These are phyloP conservation scores for Rhynchospora pubera DNA, from an alignment of 176 grass and related monocot species.

Conservation along the genomic window DNA sequence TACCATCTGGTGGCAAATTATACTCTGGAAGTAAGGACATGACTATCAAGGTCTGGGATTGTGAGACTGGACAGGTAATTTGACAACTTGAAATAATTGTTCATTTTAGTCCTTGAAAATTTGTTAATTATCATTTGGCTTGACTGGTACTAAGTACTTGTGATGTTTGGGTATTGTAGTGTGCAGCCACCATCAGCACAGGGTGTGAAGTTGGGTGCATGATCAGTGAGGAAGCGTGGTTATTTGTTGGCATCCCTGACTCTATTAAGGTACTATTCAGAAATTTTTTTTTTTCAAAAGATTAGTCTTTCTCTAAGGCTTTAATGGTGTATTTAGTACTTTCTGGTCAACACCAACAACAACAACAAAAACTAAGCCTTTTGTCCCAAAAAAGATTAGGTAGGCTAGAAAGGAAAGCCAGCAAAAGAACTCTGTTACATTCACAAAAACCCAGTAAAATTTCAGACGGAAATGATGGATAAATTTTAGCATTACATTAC, in stretches of 20 bases:
- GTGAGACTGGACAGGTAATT: conserved; percentile 86
- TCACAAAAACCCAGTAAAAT: background rate
- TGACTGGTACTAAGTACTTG: conserved; percentile 13
- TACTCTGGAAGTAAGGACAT: conserved; percentile 90
- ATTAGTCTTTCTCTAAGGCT: background rate
- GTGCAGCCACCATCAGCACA: conserved; percentile 45
- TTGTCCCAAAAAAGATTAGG: no score
- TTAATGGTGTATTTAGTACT: background rate
- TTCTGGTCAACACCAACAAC: background rate
- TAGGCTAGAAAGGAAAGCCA: no score
- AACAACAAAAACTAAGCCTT: no score
- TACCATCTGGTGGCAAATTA: conserved; percentile 77
- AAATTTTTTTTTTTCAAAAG: background rate
- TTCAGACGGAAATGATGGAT: background rate
- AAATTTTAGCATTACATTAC: background rate
- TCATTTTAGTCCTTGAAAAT: conserved; percentile 15
- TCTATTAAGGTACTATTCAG: conserved; percentile 54
- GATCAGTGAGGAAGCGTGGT: conserved; percentile 86
- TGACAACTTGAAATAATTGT: conserved; percentile 4
- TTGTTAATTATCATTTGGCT: background rate
- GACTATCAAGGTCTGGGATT: conserved; percentile 81
- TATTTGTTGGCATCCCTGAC: conserved; percentile 84
- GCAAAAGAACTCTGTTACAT: background rate
- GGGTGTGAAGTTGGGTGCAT: conserved; percentile 87
- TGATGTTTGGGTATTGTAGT: conserved; percentile 36